Conservation (phyloP, 2,329 filamentous ascomycete species). For the Sordariomycetes sp. region DNA sequence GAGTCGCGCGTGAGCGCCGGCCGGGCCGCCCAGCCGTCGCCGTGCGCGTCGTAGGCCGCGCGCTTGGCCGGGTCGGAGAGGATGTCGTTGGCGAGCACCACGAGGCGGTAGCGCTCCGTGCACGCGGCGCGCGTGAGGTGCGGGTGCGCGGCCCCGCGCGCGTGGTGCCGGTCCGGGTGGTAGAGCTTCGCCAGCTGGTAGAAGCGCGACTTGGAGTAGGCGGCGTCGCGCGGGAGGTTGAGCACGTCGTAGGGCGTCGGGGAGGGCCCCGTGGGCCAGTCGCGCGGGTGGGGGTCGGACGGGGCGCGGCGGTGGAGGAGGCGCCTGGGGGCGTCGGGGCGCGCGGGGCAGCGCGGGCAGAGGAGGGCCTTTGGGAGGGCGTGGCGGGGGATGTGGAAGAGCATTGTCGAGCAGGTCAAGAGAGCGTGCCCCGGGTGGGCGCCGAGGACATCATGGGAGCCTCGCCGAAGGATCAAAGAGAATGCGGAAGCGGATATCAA, state of each 20-base stretch:
- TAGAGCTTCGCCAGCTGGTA: constrained; percentile 92
- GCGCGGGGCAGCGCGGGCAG: neutral
- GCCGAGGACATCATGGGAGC: neutral
- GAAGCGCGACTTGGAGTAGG: constrained; percentile 76
- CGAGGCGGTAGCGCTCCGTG: constrained; percentile 81
- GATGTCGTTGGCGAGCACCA: constrained; percentile 80
- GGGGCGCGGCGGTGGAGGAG: neutral
- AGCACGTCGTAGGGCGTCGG: constrained; percentile 92
- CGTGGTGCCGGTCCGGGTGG: constrained; percentile 59
- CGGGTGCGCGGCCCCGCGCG: constrained; percentile 9
- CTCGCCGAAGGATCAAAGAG: neutral
- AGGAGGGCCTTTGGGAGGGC: neutral
- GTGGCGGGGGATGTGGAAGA: neutral
- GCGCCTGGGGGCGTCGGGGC: neutral
- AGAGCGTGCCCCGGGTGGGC: neutral
- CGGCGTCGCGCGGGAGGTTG: constrained; percentile 35
- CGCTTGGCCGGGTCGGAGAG: constrained; percentile 73
- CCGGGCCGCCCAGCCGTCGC: constrained; percentile 67
- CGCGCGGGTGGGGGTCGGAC: neutral
- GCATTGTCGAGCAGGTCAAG: neutral
- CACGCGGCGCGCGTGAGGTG: constrained; percentile 16
- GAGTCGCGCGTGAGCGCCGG: constrained; percentile 32
- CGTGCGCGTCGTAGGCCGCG: constrained; percentile 70
- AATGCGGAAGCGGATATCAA: neutral
- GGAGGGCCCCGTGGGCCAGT: constrained; percentile 35